Base-by-base conservation (phyloP, 257 asterid genomes). In the Anisodus tanguticus region DNA sequence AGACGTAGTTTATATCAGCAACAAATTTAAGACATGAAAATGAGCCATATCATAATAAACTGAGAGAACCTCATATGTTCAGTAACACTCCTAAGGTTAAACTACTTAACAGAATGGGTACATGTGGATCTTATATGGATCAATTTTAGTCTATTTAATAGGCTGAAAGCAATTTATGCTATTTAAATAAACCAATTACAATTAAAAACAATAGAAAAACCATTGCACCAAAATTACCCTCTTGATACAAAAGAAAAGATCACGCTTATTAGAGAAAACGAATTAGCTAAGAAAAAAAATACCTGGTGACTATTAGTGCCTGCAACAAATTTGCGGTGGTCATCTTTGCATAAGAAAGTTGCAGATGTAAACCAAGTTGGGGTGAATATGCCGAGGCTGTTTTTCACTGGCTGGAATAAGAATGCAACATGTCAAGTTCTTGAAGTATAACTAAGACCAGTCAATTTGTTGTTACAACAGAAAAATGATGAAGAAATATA, bases 281-380 rank as follows among this genome's bases (percentile, higher is more conserved):
- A 76, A 12, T 53, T 76, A 51, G 26, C 6, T 4, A 77, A 31
- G 81, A 31, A 77, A 77, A 26, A 66, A 69, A 70, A 77, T 88
- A 95, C 99, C 98, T 93, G 97, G 87, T 93, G 98, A 86, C 85
- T 85, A 79, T 93, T 90, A 78, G 99, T 94, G 86, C 99, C 98
- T 55, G 98, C 91, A 60, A 88, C 95, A 86, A 96, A 87, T 88
- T 94, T 96, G 55, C 98, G 95, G 86, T 94, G 98, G 88, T 96
- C 99, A 87, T 93, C 97, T 64, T 92, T 87, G 84, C 91, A 85
- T 85, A 94, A 90, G 89, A 94, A 96, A 77, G 98, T 90, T 54
- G 97, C 93, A 85, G 91, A 93, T 63, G 99, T 96, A 88, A 96
- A 92, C 92, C 94, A 94, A 54, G 99, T 88, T 49, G 98, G 99